A percentile compares a stretch with the other conserved stretches of the same genome.
These are phyloP conservation scores for Dioszegia hungarica DNA, from an alignment of 768 basidiomycete species.

Conservation along the genomic window DNA sequence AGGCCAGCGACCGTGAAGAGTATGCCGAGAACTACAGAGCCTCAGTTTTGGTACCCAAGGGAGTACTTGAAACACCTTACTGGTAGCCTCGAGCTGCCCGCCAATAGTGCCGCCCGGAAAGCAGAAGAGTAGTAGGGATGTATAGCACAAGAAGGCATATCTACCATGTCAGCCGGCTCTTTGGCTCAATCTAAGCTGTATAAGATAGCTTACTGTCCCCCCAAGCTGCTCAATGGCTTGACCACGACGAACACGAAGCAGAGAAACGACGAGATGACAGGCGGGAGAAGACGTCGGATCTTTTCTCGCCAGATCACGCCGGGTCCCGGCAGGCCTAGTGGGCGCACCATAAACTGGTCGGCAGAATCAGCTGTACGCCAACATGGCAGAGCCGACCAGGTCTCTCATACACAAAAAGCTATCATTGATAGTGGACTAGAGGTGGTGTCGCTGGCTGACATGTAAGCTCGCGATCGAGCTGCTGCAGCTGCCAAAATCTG, in stretches of 20 bases:
- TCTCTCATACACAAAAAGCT: no score
- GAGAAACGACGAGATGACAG: conserved; percentile 21
- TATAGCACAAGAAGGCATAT: conserved; percentile 40
- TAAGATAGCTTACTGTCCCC: conserved; percentile 39
- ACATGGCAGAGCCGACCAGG: no score
- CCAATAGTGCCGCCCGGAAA: conserved; percentile 29
- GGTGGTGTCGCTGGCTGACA: no score
- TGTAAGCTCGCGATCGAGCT: no score
- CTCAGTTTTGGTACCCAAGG: not conserved
- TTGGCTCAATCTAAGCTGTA: no score
- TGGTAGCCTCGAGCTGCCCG: conserved; percentile 25
- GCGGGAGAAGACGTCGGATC: not conserved
- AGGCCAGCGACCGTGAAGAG: conserved; percentile 22
- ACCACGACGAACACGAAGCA: conserved; percentile 35
- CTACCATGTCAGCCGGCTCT: conserved; percentile 18
- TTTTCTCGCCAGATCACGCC: conserved; percentile 5
- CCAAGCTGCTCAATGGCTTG: conserved; percentile 15
- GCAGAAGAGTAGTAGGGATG: conserved; percentile 35
- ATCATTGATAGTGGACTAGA: no score
- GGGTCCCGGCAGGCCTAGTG: no score
- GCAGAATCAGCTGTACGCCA: no score
- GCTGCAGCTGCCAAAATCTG: no score
- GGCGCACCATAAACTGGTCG: no score
- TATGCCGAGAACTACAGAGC: conserved; percentile 25
- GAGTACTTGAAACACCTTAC: conserved; percentile 16